Percentiles rank a stretch among this genome's conserved stretches.
phyloP scores from a whole-genome alignment of 2,329 filamentous ascomycete genomes.

The Fusarium pseudocircinatum region DNA sequence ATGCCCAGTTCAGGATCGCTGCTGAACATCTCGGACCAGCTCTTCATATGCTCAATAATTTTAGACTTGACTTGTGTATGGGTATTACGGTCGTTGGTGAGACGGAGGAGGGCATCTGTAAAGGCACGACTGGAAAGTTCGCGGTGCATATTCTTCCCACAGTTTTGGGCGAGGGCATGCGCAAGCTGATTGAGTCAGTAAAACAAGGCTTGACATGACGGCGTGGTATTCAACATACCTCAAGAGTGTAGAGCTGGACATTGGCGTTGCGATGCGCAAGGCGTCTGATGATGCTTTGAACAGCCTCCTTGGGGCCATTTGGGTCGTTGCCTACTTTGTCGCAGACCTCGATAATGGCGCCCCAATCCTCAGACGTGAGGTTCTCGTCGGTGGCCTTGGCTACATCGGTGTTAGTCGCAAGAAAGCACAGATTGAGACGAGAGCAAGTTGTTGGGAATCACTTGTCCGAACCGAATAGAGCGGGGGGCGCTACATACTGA shows the following conservation, averaged over 20 bases:
- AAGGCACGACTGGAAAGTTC: constrained; percentile 92
- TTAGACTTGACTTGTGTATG: constrained; percentile 97
- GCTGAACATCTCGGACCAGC: constrained; percentile 95
- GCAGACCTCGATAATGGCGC: constrained; percentile 71
- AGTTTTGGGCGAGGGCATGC: constrained; percentile 92
- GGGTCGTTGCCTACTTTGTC: constrained; percentile 65
- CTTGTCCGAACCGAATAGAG: background rate
- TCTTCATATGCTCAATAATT: constrained; percentile 95
- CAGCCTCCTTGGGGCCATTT: constrained; percentile 80
- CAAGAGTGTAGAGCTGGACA: constrained; percentile 93
- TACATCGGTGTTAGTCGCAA: constrained; percentile 45
- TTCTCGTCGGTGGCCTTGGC: constrained; percentile 95
- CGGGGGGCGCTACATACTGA: constrained; percentile 57
- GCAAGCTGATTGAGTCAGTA: constrained; percentile 67
- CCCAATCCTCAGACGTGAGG: constrained; percentile 83
- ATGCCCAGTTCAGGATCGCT: constrained; percentile 92
- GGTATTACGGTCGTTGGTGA: constrained; percentile 94
- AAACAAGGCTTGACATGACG: background rate
- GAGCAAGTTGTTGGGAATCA: background rate
- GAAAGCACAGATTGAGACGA: background rate
- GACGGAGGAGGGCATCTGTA: constrained; percentile 89
- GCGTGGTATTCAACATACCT: constrained; percentile 60
- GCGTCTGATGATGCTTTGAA: constrained; percentile 90
- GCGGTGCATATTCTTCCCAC: constrained; percentile 84
- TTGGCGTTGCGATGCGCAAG: constrained; percentile 94